Percentiles rank a stretch among this genome's conserved stretches.
phyloP scores from a whole-genome alignment of 1,284 basidiomycete genomes.

The Apiotrichum porosum region DNA sequence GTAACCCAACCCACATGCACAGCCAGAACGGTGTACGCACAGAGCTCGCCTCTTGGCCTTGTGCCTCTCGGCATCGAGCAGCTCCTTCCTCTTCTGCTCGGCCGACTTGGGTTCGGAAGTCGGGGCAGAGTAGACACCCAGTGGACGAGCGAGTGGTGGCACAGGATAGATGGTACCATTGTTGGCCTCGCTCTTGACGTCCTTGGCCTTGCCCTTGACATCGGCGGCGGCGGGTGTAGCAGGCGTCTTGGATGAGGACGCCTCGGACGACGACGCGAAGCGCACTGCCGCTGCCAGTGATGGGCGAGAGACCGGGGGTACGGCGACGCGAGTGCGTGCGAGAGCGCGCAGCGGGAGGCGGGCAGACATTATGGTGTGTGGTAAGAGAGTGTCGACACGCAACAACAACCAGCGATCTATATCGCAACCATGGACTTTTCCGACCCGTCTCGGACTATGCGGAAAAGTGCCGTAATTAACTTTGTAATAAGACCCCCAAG shows the following conservation, averaged over 20 bases:
- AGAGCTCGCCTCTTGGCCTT: conserved; percentile 69
- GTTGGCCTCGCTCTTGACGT: not conserved
- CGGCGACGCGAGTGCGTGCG: not conserved
- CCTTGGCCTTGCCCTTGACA: not conserved
- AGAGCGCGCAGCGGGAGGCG: not conserved
- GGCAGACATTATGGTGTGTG: not conserved
- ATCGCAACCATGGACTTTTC: not conserved
- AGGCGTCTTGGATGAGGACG: not conserved
- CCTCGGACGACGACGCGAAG: conserved; percentile 2
- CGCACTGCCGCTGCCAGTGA: not conserved
- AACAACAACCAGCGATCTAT: not conserved
- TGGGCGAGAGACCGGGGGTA: not conserved
- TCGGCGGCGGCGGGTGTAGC: not conserved
- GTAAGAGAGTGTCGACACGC: not conserved
- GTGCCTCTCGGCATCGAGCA: conserved; percentile 66
- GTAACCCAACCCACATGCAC: too few species aligned
- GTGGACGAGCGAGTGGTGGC: conserved; percentile 53
- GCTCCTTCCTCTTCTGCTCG: conserved; percentile 63
- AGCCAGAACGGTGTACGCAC: too few species aligned
- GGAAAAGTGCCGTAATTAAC: too few species aligned
- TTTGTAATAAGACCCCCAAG: too few species aligned
- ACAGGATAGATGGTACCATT: conserved; percentile 16
- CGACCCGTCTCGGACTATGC: too few species aligned
- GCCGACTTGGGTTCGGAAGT: conserved; percentile 58
- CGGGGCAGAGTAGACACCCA: conserved; percentile 65